A percentile compares a stretch with the other conserved stretches of the same genome.
phyloP scores from a whole-genome alignment of 2,329 filamentous ascomycete genomes.

The Hypoxylon sp. region DNA sequence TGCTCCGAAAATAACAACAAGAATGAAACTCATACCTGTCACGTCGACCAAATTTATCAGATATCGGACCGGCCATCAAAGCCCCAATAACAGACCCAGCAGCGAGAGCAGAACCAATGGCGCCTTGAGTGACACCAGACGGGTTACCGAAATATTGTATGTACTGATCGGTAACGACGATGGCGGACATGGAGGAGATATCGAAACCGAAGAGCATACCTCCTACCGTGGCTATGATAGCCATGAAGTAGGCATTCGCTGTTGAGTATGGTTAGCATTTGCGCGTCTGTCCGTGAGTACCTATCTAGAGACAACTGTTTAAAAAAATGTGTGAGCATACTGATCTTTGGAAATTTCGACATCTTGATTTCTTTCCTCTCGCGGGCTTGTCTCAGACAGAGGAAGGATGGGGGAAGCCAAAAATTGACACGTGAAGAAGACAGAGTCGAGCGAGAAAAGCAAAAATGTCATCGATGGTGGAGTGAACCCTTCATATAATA shows the following conservation, averaged over 20 bases:
- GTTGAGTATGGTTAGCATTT: constrained; percentile 22
- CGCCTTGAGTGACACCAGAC: constrained; percentile 56
- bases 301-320: too few relatives aligned
- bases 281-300: too few relatives aligned
- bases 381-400: constrained; percentile 12
- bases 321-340: constrained; percentile 30
- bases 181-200: constrained; percentile 66
- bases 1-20: constrained; percentile 3
- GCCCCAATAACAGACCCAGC: constrained; percentile 62
- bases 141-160: constrained; percentile 61
- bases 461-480: constrained; percentile 18
- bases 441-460: constrained; percentile 15
- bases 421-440: constrained; percentile 14
- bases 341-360: constrained; percentile 44
- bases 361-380: constrained; percentile 38
- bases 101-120: constrained; percentile 61
- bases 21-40: constrained; percentile 47
- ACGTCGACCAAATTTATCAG: constrained; percentile 58
- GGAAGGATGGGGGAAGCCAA: constrained; percentile 12
- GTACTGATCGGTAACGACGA: constrained; percentile 61
- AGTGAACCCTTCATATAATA: constrained; percentile 40
- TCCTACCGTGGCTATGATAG: constrained; percentile 44
- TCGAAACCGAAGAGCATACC: constrained; percentile 61
- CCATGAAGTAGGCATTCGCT: constrained; percentile 47
- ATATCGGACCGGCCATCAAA: constrained; percentile 57